Evolutionary conservation across 176 grass and related monocot species (phyloP).

Genomic region (Oryza meridionalis): DNA sequence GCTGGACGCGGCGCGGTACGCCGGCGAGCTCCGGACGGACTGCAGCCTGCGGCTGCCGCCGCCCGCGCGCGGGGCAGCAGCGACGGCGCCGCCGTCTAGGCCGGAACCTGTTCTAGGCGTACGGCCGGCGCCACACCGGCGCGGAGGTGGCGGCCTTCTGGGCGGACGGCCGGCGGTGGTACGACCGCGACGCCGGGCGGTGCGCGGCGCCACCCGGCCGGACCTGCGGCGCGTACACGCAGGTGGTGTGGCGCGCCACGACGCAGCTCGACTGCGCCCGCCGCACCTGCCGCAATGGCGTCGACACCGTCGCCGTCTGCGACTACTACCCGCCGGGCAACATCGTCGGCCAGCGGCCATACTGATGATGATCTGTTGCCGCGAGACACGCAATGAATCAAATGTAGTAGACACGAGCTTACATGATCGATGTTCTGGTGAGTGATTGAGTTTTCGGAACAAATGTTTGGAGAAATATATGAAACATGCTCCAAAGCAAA

Average conservation of each 20-base stretch:
- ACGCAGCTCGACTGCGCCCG: constrained; percentile 19
- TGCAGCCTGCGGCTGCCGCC: not conserved
- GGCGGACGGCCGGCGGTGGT: not conserved
- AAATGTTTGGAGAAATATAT: no score
- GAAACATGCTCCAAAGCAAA: no score
- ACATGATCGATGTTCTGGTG: no score
- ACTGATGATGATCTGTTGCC: not conserved
- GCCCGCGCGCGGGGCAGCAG: not conserved
- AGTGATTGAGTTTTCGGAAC: no score
- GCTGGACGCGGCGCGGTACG: constrained; percentile 16
- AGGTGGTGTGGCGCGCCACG: constrained; percentile 27
- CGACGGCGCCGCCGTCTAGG: constrained; percentile 4
- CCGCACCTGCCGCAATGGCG: not conserved
- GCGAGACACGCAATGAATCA: not conserved
- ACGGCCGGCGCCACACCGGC: not conserved
- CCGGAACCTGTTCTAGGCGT: constrained; percentile 29
- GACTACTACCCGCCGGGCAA: constrained; percentile 55
- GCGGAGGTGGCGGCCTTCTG: constrained; percentile 10
- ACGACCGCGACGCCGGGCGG: not conserved
- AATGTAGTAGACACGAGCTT: not conserved
- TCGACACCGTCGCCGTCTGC: constrained; percentile 40
- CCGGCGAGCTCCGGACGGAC: not conserved
- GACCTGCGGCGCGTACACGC: constrained; percentile 6
- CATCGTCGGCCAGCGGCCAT: constrained; percentile 36
- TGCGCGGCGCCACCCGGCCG: not conserved